Base-by-base conservation (phyloP, 2,329 filamentous ascomycete species). In the Cytospora chrysosperma region DNA sequence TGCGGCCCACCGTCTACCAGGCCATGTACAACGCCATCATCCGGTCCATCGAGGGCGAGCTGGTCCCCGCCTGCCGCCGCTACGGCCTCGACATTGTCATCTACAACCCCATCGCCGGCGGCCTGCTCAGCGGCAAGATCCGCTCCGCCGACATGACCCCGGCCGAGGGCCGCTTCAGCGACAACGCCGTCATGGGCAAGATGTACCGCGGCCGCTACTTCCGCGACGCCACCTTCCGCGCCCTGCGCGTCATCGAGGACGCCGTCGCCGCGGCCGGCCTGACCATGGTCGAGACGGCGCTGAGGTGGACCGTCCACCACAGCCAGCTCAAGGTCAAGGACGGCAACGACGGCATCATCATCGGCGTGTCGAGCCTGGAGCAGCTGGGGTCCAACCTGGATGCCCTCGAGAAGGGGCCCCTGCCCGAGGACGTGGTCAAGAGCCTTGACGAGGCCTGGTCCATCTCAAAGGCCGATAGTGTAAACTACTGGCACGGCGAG, bases 21-120 rank as follows among this genome's bases (percentile, higher is more conserved):
- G 93, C 83, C 70, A 94, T 96, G 90, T 94, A 94, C 77, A 94
- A 94, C 75, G 86, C 85, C 63, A 90, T 93, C 68, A 91, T 88
- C 26, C 86, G 92, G 59, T 85, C 84, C 61, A 88, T 94, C 67
- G 92, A 95, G 74, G 74, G 84, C 0, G 91, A 95, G 74, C 79
- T 95, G 50, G 82, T 95, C 60, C 86, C 87, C 3, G 86, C 87
- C 26, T 93, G 89, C 72, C 85, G 86, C 26, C 85, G 90, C 59
- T 94, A 92, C 73, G 90, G 89, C 2, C 81, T 95, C 26, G 89
- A 93, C 67, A 82, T 95, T 53, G 91, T 94, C 9, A 81, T 92
- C 50, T 94, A 93, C 77, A 96, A 95, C 74, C 92, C 91, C 1
- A 80, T 94, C 61, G 91, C 91, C 1, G 92, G 91, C 24, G 92